Base-by-base conservation (phyloP, 2,329 filamentous ascomycete genomes). In the Penicillium sp. region DNA sequence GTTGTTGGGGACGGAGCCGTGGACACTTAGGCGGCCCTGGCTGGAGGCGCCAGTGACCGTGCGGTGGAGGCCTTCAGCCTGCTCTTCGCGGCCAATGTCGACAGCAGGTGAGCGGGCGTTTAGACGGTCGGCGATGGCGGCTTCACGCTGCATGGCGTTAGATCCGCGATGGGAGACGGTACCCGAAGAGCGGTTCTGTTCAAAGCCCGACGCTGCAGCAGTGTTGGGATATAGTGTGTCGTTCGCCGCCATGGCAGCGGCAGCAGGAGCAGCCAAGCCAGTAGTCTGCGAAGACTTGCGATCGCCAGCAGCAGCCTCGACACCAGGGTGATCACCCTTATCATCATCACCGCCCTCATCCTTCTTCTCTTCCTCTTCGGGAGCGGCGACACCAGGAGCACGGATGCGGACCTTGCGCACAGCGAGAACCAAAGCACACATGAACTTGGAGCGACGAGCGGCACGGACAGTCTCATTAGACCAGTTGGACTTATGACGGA, bases 401-500 rank as follows among this genome's bases (percentile, higher is more conserved):
- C 90, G 82, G 66, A 99, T 93, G 9, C 92, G 93, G 16, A 99
- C 81, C 75, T 87, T 91, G 74, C 90, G 89, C 53, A 96, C 77
- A 3, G 93, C 91, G 8, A 91, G 74, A 4, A 94, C 86, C 53
- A 99, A 79, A 0, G 94, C 94, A 68, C 92, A 96, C 85, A 97
- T 95, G 76, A 99, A 97, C 74, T 96, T 97, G 70, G 89, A 95
- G 55, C 93, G 86, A 47, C 92, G 85, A 6, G 87, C 82, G 16
- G 87, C 86, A 38, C 92, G 88, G 38, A 96, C 81, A 1, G 83
- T 81, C 62, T 96, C 93, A 72, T 96, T 91, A 62, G 90, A 85
- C 89, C 89, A 93, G 75, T 93, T 94, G 52, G 87, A 90, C 76
- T 97, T 97, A 80, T 97, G 91, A 66, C 88, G 85, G 67, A 96